Percentiles rank a stretch among this genome's conserved stretches.
These are phyloP conservation scores for Pythium rhizo-oryzae DNA, from an alignment of 352 stramenopile species.

Conservation along the genomic window DNA sequence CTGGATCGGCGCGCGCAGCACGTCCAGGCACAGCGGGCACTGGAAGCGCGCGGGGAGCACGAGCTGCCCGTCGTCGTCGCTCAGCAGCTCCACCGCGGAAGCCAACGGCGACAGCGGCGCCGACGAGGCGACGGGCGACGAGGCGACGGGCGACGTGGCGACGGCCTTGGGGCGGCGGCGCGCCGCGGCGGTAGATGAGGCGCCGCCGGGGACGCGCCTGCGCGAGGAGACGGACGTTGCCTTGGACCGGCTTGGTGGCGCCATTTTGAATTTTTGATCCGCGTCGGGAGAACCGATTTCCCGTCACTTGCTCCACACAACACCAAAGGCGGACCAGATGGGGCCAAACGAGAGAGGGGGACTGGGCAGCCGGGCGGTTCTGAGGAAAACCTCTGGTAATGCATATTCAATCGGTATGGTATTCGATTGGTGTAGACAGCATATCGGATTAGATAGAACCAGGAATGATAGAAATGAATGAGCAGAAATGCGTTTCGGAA, in stretches of 20 bases:
- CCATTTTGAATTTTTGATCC: neutral
- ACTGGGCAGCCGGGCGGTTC: no score
- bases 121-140: no score
- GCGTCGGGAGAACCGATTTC: no score
- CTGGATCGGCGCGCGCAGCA: slow-evolving; percentile 64
- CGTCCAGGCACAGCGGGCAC: slow-evolving; percentile 80
- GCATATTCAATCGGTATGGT: no score
- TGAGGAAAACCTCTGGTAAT: no score
- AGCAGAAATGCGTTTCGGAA: no score
- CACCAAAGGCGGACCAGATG: no score
- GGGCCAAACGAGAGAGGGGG: no score
- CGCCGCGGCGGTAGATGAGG: neutral
- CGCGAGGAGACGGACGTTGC: neutral
- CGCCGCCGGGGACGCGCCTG: neutral
- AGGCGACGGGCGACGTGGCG: no score
- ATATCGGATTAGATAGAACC: neutral
- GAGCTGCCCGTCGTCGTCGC: slow-evolving; percentile 25
- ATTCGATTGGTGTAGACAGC: neutral
- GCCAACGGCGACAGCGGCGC: neutral
- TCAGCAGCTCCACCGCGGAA: slow-evolving; percentile 19
- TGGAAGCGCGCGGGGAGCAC: slow-evolving; percentile 67
- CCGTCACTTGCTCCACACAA: no score
- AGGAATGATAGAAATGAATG: neutral
- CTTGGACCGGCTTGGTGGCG: neutral
- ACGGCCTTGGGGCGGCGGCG: neutral